Evolutionary conservation across 495 filamentous ascomycete genomes (phyloP), one percentile per base, ranked within the genome.

Genomic region (Annulohypoxylon stygium): DNA sequence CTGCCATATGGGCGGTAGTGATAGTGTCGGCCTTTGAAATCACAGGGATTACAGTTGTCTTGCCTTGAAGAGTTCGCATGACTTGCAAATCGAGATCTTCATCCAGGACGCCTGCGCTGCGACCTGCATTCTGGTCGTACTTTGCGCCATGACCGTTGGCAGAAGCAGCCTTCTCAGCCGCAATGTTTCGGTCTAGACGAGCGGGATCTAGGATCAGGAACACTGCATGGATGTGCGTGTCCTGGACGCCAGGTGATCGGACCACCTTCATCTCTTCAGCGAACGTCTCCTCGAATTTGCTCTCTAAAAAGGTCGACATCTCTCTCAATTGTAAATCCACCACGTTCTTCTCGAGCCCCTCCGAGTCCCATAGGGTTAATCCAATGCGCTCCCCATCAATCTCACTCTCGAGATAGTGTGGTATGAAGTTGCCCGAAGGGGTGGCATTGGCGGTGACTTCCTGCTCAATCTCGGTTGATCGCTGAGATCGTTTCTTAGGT

Each of bases 1-100:
- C 89, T n/a, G 85, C 83, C 96, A 99, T 98, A 81, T 99, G 96
- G 26, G 92, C 90, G 2, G 90, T 89, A 48, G 96, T 98, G 73
- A 98, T 93, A 12, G 94, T 98, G 79, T 99, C 96, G 39, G 96
- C 97, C 83, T 99, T 99, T 77, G 94, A 93, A 80, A 99, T 95
- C 43, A 99, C 92, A 0, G 96, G 96, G 36, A 99, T 93, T 59
- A 98, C 93, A 0, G 93, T 97, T 0, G 97, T 98, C 84, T 98
- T 99, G 73, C 94, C 94, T 77, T 96, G 90, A 39, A 99, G 86
- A 16, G 91, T 92, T 57, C 93, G 92, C 61, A 99, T 85, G 48
- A 98, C 92, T 76, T 97, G 93, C 25, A 99, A 81, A 77, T 99
- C 96, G 6, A 99, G 86, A 74, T 95, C 92, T 70, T 95, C 92